Evolutionary conservation across 495 filamentous ascomycete species (phyloP).

Genomic region (Aspergillus baeticus): DNA sequence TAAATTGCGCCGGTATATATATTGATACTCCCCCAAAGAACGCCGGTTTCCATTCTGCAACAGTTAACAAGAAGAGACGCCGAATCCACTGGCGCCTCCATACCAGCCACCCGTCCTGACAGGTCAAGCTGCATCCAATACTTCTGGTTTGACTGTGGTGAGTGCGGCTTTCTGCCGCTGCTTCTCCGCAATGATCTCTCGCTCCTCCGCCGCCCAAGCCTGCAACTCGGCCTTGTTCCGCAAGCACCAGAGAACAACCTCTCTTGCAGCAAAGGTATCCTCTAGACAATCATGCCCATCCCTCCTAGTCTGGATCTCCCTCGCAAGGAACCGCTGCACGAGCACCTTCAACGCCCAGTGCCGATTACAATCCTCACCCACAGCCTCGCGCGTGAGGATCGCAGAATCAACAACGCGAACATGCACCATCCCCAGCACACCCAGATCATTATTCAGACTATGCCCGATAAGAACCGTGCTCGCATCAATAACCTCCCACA

Average conservation of each 20-base stretch:
- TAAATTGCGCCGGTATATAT: too few species aligned
- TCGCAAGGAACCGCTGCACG: slow-evolving; percentile 20
- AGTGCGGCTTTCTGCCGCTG: too few species aligned
- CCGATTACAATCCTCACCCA: slow-evolving; percentile 1
- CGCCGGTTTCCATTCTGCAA: too few species aligned
- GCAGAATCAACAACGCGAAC: slow-evolving; percentile 35
- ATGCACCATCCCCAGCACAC: slow-evolving; percentile 40
- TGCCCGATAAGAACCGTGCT: slow-evolving; percentile 44
- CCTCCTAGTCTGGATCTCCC: slow-evolving; percentile 25
- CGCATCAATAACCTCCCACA: slow-evolving; percentile 36
- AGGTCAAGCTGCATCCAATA: too few species aligned
- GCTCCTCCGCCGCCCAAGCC: neutral
- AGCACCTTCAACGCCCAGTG: slow-evolving; percentile 27
- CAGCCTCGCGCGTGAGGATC: slow-evolving; percentile 19
- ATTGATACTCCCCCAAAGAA: too few species aligned
- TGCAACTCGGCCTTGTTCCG: neutral
- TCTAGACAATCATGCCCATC: slow-evolving; percentile 29
- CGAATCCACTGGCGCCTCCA: too few species aligned
- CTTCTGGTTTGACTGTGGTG: too few species aligned
- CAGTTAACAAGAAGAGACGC: too few species aligned
- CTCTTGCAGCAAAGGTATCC: slow-evolving; percentile 1
- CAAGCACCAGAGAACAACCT: neutral
- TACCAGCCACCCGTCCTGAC: too few species aligned
- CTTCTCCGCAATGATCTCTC: neutral
- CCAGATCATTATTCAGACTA: slow-evolving; percentile 37